Base-by-base conservation (phyloP, 164 flowering plant species). In the Kalanchoe fedtschenkoi region DNA sequence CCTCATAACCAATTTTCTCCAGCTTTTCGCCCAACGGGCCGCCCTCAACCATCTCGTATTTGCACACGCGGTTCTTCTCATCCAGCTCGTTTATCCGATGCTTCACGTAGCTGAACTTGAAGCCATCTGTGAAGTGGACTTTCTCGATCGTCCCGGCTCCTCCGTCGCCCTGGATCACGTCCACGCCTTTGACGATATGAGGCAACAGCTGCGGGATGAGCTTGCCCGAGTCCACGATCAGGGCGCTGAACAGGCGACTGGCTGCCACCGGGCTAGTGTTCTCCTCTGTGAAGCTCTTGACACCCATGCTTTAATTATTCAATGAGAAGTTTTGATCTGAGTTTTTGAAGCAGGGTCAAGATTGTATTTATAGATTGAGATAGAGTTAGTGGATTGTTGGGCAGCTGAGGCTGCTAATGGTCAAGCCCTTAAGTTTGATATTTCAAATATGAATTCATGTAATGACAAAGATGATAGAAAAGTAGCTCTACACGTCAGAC, bases 31-130 rank as follows among this genome's bases (percentile, higher is more conserved):
- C 33, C 62, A 75, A 34, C 0, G 61, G 64, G 63, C 71, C 76
- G 4, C 80, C 80, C 38, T 76, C 82, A 4, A 78, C 59, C 29
- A 62, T 24, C 1, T 42, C 68, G 58, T 72, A 75, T 26, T 66
- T 69, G 62, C 24, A 75, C 15, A 37, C 29, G 21, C 65, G 9
- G 0, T 65, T 75, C 34, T 60, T 68, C 32, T 55, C 56, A 56
- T 76, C 75, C 2, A 76, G 17, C 30, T 61, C 72, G 21, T 70
- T 72, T 17, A 70, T 60, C 46, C 66, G 58, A 21, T 70, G 66
- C 63, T 66, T 70, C 39, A 61, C 61, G 4, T 58, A 58, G 39
- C 61, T 58, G 21, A 58, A 32, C 39, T 58, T 58, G 61, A 58
- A 58, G 3, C 61, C 61, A 1, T 58, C 61, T 32, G 28, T 38